Conservation (phyloP, 768 basidiomycete species). For the Boletellus sp. region DNA sequence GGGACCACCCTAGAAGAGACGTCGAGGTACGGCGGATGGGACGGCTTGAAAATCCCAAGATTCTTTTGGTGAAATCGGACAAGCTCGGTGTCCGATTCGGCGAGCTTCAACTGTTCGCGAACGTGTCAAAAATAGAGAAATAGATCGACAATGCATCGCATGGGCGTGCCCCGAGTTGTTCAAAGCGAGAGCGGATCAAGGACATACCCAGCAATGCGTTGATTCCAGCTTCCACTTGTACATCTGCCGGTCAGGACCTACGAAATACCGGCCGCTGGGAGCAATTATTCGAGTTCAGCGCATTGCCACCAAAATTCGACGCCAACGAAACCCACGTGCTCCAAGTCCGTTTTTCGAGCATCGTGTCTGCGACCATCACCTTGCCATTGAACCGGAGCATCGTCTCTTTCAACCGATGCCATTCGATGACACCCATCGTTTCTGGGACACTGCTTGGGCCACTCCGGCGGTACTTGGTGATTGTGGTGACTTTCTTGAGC, state of each 20-base stretch:
- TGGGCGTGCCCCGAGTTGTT: too few relatives aligned
- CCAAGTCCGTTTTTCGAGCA: constrained; percentile 17
- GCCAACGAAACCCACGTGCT: constrained; percentile 10
- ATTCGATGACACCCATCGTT: constrained; percentile 25
- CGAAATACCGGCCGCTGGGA: constrained; percentile 31
- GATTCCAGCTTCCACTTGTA: constrained; percentile 34
- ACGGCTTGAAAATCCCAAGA: constrained; percentile 13
- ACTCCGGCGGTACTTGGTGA: constrained; percentile 23
- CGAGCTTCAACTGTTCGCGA: constrained; percentile 17
- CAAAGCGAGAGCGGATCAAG: not conserved
- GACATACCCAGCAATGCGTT: constrained; percentile 25
- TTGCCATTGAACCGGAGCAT: constrained; percentile 17
- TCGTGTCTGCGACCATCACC: constrained; percentile 1
- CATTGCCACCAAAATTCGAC: too few relatives aligned
- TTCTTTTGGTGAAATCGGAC: constrained; percentile 26
- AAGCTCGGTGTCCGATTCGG: constrained; percentile 11
- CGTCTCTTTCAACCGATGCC: constrained; percentile 16
- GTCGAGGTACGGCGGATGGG: constrained; percentile 23
- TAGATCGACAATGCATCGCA: not conserved
- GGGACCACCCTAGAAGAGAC: constrained; percentile 12
- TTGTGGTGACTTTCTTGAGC: constrained; percentile 20
- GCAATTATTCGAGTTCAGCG: too few relatives aligned
- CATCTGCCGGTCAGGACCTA: constrained; percentile 26
- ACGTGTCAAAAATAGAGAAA: not conserved
- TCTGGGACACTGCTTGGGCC: constrained; percentile 13